A percentile compares a stretch with the other conserved stretches of the same genome.
phyloP scores from a whole-genome alignment of 768 basidiomycete genomes.

The Leucocoprinus leucothites region DNA sequence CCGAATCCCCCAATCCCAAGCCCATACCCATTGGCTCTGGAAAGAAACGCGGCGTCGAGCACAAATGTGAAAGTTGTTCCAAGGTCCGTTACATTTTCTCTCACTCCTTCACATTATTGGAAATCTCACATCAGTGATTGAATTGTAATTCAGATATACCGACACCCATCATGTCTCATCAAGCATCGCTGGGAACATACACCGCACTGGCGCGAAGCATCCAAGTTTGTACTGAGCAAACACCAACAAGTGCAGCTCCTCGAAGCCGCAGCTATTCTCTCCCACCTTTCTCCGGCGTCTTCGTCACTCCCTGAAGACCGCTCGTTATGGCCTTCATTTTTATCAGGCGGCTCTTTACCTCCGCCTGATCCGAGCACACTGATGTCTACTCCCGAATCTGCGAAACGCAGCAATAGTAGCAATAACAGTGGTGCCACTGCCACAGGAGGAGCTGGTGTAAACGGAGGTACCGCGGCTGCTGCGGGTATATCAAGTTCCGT shows the following conservation, averaged over 20 bases:
- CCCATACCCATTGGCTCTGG: constrained; percentile 36
- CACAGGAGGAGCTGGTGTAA: background rate
- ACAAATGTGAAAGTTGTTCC: constrained; percentile 91
- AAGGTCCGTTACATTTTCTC: constrained; percentile 53
- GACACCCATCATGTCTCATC: constrained; percentile 91
- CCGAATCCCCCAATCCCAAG: constrained; percentile 25
- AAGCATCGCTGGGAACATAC: constrained; percentile 99
- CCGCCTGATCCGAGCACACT: constrained; percentile 34
- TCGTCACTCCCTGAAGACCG: constrained; percentile 90
- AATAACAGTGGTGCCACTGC: background rate
- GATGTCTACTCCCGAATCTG: constrained; percentile 21
- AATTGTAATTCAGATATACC: constrained; percentile 56
- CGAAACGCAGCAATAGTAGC: constrained; percentile 2
- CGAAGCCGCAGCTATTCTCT: constrained; percentile 95
- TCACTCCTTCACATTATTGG: too few relatives aligned
- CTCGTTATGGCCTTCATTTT: constrained; percentile 85
- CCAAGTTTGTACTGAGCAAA: constrained; percentile 88
- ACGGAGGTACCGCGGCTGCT: background rate
- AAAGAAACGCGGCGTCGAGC: constrained; percentile 83
- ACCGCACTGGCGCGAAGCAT: constrained; percentile 92
- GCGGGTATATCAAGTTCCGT: constrained; percentile 47
- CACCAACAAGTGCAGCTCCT: constrained; percentile 97
- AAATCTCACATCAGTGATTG: background rate
- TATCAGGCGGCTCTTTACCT: constrained; percentile 68
- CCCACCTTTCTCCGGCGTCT: constrained; percentile 70